Evolutionary conservation across 225 moss, liverwort and hornwort genomes (phyloP), one percentile per base, ranked within the genome.

Genomic region (Climacium dendroides): DNA sequence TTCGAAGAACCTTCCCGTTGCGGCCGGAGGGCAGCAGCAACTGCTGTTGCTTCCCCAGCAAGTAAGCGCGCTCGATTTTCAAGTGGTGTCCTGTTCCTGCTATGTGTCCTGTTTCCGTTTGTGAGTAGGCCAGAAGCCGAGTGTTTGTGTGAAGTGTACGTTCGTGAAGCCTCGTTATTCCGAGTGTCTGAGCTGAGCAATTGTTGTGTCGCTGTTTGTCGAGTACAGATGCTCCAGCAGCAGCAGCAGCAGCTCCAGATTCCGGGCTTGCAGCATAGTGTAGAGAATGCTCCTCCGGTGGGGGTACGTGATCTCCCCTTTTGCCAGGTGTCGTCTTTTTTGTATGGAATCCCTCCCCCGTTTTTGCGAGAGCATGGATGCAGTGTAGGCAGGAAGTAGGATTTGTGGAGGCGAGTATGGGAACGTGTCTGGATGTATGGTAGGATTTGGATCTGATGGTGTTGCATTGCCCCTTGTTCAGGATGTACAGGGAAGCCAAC

Each of bases 211-310:
- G 84, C 83, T 71, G 9, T 83, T 77, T 86, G 86, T 74, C 84
- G 91, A 85, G 67, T 86, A 64, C 96, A 97, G 97, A 97, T 97
- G 66, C 92, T 96, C 39, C 97, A 94, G 86, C 94, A 95, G 81
- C 95, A 94, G 61, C 86, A 69, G 2, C 86, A 80, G 80, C 80
- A 86, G 86, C 95, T 95, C 82, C 95, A 95, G 91, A 89, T 96
- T 80, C 88, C 90, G 85, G 94, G 92, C 39, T 91, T 94, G 89
- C 96, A 96, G 94, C 96, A 93, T 87, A 91, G 83, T 77, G 89
- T 95, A 91, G 97, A 96, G 85, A 93, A 90, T 82, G 92, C 90
- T 87, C 92, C 93, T 77, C 93, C 93, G 89, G 66, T 88, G 29
- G 92, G 82, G 88, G 96, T 95, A 88, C 32, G 89, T 58, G 57